These are phyloP conservation scores for Ceratobasidium sp. DNA, from an alignment of 1,284 basidiomycete genomes.

Conservation along the genomic window DNA sequence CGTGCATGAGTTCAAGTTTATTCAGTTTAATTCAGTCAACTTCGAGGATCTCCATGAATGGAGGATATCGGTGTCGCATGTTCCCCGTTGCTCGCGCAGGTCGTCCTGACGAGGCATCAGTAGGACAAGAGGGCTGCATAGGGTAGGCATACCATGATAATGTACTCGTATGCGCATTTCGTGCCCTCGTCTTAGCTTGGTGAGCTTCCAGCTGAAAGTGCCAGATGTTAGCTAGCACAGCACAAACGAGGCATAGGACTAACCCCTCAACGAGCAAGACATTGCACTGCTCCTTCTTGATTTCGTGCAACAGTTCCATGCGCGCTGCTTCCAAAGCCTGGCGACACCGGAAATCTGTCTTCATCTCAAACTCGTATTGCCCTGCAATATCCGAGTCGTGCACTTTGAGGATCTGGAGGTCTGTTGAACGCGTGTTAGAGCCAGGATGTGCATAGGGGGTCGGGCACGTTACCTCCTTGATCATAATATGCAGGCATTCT, in stretches of 20 bases:
- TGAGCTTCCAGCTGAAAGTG: slow-evolving; percentile 37
- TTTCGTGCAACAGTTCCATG: slow-evolving; percentile 41
- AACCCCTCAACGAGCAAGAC: slow-evolving; percentile 43
- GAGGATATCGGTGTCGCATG: slow-evolving; percentile 37
- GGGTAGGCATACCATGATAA: slow-evolving; percentile 33
- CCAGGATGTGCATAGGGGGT: not conserved
- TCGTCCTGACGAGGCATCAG: slow-evolving; percentile 24
- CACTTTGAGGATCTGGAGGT: slow-evolving; percentile 43
- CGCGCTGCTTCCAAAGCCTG: slow-evolving; percentile 41
- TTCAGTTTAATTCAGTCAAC: slow-evolving; percentile 12
- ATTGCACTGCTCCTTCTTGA: slow-evolving; percentile 42
- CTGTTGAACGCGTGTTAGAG: not conserved
- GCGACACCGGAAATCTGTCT: slow-evolving; percentile 35
- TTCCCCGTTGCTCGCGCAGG: slow-evolving; percentile 39
- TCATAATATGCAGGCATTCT: slow-evolving; percentile 42
- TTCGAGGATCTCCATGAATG: slow-evolving; percentile 43
- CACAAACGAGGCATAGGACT: not conserved
- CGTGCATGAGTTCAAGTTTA: slow-evolving; percentile 25
- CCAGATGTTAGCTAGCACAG: not conserved
- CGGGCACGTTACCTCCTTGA: slow-evolving; percentile 27
- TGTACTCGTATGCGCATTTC: slow-evolving; percentile 44
- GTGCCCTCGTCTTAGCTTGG: slow-evolving; percentile 40
- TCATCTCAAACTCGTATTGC: slow-evolving; percentile 44
- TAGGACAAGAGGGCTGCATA: not conserved
- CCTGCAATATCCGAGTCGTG: slow-evolving; percentile 44